These are phyloP conservation scores for Flaveria linearis DNA, from an alignment of 129 eudicot genomes.

Conservation along the genomic window DNA sequence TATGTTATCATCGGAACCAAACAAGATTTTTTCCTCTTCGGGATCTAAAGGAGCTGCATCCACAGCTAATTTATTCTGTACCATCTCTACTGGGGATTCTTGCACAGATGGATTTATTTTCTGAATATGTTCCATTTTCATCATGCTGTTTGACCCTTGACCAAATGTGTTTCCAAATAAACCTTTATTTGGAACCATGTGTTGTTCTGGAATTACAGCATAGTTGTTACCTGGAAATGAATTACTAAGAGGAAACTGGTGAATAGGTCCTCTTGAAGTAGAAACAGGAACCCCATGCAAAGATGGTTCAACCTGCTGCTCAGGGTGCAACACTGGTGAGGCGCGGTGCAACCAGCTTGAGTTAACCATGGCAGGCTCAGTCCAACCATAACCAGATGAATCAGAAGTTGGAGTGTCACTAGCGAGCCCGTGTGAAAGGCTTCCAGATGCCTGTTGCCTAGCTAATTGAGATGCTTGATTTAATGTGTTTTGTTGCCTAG, in stretches of 20 bases:
- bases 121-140: constrained; percentile 43
- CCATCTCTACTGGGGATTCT: constrained; percentile 36
- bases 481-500: constrained; percentile 22
- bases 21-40: constrained; percentile 81
- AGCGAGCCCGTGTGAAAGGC: constrained; percentile 41
- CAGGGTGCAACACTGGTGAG: constrained; percentile 58
- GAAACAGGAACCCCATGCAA: constrained; percentile 80
- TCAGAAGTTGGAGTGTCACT: constrained; percentile 56
- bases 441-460: constrained; percentile 41
- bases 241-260: constrained; percentile 50
- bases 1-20: constrained; percentile 81
- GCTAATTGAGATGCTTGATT: constrained; percentile 17
- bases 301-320: constrained; percentile 74
- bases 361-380: constrained; percentile 50
- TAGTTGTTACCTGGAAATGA: constrained; percentile 52
- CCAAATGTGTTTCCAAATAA: constrained; percentile 51
- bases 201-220: constrained; percentile 52
- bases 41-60: constrained; percentile 75
- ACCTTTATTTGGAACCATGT: constrained; percentile 45
- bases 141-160: constrained; percentile 43
- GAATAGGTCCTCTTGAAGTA: constrained; percentile 42
- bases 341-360: constrained; percentile 64
- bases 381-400: constrained; percentile 48
- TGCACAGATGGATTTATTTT: constrained; percentile 37
- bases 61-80: constrained; percentile 37